Evolutionary conservation across 805 yeast species (phyloP), one percentile per base, ranked within the genome.

Genomic region (Lachancea mirantina): DNA sequence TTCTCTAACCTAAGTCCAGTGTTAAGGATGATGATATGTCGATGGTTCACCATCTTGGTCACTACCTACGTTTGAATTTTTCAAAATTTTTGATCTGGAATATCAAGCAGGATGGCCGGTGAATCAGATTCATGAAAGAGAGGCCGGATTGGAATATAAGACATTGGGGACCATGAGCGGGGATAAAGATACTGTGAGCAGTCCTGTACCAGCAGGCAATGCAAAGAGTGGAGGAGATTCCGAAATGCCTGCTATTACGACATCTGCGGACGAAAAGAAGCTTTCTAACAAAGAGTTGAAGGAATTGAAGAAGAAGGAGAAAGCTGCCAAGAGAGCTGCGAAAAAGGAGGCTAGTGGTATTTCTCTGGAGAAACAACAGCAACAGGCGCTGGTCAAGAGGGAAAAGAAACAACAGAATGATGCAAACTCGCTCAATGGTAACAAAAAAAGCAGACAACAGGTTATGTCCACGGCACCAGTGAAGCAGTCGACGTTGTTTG

Each of bases 301-400:
- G 56, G 96, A 84, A 47, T 64, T 78, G 73, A 84, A 85, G 55
- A 88, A 87, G 65, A 75, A 75, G 47, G 95, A 87, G 50, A 88
- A 89, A 61, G 92, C 92, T 9, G 94, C 92, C 23, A 84, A 84
- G 55, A 70, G 97, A 55, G 92, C 95, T 2, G 95, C 95, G 2
- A 75, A 78, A 42, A 87, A 84, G 52, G 82, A 72, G 44, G 78
- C 76, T 6, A 70, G 65, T 31, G 87, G 80, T 20, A 72, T 75
- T 27, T 54, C 68, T 13, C 46, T 57, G 23, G 62, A 64, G 42
- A 61, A 58, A 30, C 66, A 59, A 41, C 57, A 56, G 26, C 44
- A 51, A 26, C 57, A 47, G 43, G 57, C 62, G 36, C 68, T 46
- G 60, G 65, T 41, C 59, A 67, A 59, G 60, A 64, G 50, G 63